A percentile compares a stretch with the other conserved stretches of the same genome.
phyloP scores from a whole-genome alignment of 495 filamentous ascomycete species.

The Xylaria acuta region DNA sequence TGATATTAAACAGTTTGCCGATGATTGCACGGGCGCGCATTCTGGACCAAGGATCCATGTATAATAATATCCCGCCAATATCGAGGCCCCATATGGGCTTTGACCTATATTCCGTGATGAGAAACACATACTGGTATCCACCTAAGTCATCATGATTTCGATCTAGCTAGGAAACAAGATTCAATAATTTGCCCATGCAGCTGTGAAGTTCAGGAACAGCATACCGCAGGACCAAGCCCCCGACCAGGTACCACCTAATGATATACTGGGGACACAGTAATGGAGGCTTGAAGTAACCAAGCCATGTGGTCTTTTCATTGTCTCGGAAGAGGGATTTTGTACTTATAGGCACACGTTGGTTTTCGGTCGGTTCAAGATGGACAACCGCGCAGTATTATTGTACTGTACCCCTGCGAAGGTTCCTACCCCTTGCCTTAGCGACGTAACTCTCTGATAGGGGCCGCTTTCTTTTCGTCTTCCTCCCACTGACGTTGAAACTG shows the following conservation, averaged over 20 bases:
- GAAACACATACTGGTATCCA: slow-evolving; percentile 18
- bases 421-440: neutral
- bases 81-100: slow-evolving; percentile 16
- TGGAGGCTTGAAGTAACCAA: slow-evolving; percentile 39
- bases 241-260: slow-evolving; percentile 11
- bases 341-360: neutral
- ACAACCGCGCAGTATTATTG: neutral
- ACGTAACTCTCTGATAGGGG: slow-evolving; percentile 5
- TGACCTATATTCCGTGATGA: slow-evolving; percentile 25
- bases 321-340: slow-evolving; percentile 24
- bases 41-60: slow-evolving; percentile 19
- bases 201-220: slow-evolving; percentile 22
- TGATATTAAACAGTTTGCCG: slow-evolving; percentile 3
- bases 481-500: slow-evolving; percentile 25
- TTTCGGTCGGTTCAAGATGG: neutral
- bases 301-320: slow-evolving; percentile 40
- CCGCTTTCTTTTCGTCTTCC: slow-evolving; percentile 9
- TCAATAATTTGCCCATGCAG: slow-evolving; percentile 25
- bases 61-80: slow-evolving; percentile 6
- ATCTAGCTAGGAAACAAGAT: slow-evolving; percentile 19
- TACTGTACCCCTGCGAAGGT: neutral
- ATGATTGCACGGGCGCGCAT: slow-evolving; percentile 12
- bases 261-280: neutral
- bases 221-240: slow-evolving; percentile 18
- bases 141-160: slow-evolving; percentile 13